Evolutionary conservation across 2,329 filamentous ascomycete species (phyloP), one percentile per base, ranked within the genome.

Genomic region (Hymenoscyphus albidus): DNA sequence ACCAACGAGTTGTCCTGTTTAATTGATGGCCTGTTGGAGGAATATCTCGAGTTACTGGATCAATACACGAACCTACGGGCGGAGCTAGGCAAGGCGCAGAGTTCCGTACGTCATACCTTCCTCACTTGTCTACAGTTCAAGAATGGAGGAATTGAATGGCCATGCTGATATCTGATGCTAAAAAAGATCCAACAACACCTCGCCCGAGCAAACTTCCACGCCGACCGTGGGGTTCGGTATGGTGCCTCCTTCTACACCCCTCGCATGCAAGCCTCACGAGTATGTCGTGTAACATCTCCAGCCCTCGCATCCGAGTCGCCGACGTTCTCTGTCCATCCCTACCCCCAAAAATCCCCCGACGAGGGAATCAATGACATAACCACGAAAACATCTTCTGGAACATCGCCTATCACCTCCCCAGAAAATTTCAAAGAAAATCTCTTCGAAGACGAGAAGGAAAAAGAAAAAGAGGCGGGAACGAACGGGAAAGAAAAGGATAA

Each of bases 201-300:
- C 51, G 88, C 90, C n/a, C 84, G 90, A 64, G 90, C 91, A 67
- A 92, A 93, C 77, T 93, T 91, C 76, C 80, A 84, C 35, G 85
- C 85, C n/a, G 81, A 85, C 73, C 80, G 84, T 13, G 84, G 87
- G 39, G 75, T 85, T 67, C 81, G 85, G 54, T 93, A 89, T 74
- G 90, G 89, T 2, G 82, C 80, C 68, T 88, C 91, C 70, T 83
- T 85, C 72, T 94, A 91, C 74, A 89, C 93, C 75, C 83, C 86
- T 68, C 83, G 90, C 58, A 91, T 92, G 86, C 86, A 86, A 73
- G 88, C 89, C 2, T 77, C 76, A 27, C 78, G 83, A 61, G 75
- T 77, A 64, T 74, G 73, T 63, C 62, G 70, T 88, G 72, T 73
- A 63, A 71, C 78, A 62, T 62, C 62, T 54, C 31, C 64, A 58